Base-by-base conservation (phyloP, 2,329 filamentous ascomycete species). In the Dothiorella sarmentorum region DNA sequence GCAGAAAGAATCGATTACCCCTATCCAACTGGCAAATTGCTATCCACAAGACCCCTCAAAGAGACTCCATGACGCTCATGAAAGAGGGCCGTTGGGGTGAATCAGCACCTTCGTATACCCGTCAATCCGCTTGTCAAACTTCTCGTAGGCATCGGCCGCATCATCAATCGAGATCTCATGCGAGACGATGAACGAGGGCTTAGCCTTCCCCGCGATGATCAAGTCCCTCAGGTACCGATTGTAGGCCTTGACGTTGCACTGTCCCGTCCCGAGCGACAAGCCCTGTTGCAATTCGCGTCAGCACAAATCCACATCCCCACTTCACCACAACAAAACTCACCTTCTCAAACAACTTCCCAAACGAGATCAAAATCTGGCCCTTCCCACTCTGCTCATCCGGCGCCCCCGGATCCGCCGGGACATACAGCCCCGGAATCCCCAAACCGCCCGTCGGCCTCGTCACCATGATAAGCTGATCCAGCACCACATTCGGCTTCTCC, bases 281-380 rank as follows among this genome's bases (percentile, higher is more conserved):
- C 84, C 84, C 81, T 84, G 45, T 20, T 22, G 35, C 40, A 22
- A 7, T 3, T 37, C 2, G 13, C 15, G 60, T 65, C 22, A 44
- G 15, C 24, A 10, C 10, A 10, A 40, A 13, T 20, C 24, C 6
- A 15, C 15, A 44, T 20, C 38, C 7, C 60, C 37, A 51, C 60
- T 11, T 24, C 18, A 29, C 11, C 15, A 42, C 44, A 38, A 40
- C n/a, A 2, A 18, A 2, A 55, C 64, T 51, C 68, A 80, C 83
- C 78, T 88, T 88, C 64, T 88, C 85, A 64, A 88, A 88, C 0
- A 88, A 73, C 69, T 88, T 88, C 58, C 85, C 84, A 64, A 88
- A 88, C 56, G 80, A 84, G 26, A 87, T 74, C 61, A 83, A 75
- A 56, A 88, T 82, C 76, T 85, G 82, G 0, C 85, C 85, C 64